phyloP scores from a whole-genome alignment of 352 stramenopile genomes.

The Phytophthora fragariaefolia region DNA sequence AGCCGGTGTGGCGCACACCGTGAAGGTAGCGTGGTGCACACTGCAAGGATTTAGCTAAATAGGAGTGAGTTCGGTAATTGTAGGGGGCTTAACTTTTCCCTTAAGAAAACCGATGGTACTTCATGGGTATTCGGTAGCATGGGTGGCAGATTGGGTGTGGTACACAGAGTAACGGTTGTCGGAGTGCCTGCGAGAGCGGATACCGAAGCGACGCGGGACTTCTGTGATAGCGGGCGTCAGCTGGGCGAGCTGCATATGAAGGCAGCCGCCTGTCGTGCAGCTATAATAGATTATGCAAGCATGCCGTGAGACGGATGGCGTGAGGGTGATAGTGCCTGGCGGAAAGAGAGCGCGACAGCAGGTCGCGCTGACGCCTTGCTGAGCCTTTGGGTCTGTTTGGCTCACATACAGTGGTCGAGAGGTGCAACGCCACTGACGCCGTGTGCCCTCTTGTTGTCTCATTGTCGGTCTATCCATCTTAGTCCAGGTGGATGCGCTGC shows the following conservation, averaged over 20 bases:
- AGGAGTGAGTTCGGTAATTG: too few species aligned
- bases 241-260: not conserved
- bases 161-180: not conserved
- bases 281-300: not conserved
- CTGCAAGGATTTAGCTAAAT: too few species aligned
- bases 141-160: not conserved
- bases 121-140: not conserved
- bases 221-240: not conserved
- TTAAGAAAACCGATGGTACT: not conserved
- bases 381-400: too few species aligned
- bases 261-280: not conserved
- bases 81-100: too few species aligned
- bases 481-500: slow-evolving; percentile 6
- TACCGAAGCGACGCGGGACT: slow-evolving; percentile 20
- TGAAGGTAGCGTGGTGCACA: too few species aligned
- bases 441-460: slow-evolving; percentile 15
- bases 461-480: slow-evolving; percentile 23
- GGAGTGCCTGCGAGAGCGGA: not conserved
- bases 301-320: not conserved
- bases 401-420: too few species aligned
- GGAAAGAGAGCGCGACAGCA: too few species aligned
- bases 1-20: not conserved
- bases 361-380: too few species aligned
- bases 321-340: too few species aligned
- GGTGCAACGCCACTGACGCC: too few species aligned